Percentiles rank a stretch among this genome's conserved stretches.
These are phyloP conservation scores for Termitomyces sp. DNA, from an alignment of 768 basidiomycete species.

Conservation along the genomic window DNA sequence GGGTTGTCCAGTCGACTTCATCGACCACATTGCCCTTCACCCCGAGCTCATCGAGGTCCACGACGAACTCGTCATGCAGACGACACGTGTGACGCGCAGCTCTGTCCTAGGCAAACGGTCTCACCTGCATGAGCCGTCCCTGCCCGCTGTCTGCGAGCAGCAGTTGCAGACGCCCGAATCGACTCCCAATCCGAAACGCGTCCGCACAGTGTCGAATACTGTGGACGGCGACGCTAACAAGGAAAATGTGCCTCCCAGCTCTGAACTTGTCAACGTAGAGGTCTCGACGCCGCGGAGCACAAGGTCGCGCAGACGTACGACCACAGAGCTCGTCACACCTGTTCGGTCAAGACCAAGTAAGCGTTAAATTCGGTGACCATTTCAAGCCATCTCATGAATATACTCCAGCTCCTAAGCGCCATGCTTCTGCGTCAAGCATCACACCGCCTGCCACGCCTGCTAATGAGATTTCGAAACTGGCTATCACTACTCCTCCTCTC, in stretches of 20 bases:
- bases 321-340: conserved; percentile 40
- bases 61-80: conserved; percentile 35
- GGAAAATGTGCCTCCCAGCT: conserved; percentile 72
- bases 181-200: conserved; percentile 66
- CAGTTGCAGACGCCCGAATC: conserved; percentile 59
- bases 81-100: conserved; percentile 40
- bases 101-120: conserved; percentile 54
- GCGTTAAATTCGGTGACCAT: conserved; percentile 16
- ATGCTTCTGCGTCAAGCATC: conserved; percentile 48
- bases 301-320: conserved; percentile 37
- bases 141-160: conserved; percentile 33
- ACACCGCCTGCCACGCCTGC: conserved; percentile 43
- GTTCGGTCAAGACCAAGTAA: conserved; percentile 46
- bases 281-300: conserved; percentile 38
- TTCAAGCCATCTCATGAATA: conserved; percentile 13
- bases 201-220: conserved; percentile 42
- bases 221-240: conserved; percentile 66
- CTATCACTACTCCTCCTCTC: conserved; percentile 59
- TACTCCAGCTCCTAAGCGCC: conserved; percentile 41
- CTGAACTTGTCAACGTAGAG: conserved; percentile 34
- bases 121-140: conserved; percentile 35
- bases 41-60: conserved; percentile 18
- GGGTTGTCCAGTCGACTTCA: conserved; percentile 25
- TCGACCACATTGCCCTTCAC: conserved; percentile 19
- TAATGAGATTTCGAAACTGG: conserved; percentile 38